phyloP scores from a whole-genome alignment of 257 asterid genomes.

The Fraxinus anomala region DNA sequence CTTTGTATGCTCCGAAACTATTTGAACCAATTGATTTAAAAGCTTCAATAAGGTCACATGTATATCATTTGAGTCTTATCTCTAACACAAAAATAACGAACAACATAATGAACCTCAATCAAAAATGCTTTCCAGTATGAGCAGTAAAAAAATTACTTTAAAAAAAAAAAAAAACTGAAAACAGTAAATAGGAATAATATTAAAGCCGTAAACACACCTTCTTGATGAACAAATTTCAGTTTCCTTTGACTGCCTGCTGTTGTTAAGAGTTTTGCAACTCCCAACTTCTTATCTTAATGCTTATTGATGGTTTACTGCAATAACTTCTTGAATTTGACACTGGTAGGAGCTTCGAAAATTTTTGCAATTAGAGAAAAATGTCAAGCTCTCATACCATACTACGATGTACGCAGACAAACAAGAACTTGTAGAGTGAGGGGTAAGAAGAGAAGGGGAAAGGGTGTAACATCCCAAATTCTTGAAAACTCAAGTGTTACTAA shows the following conservation, averaged over 20 bases:
- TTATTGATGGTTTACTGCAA: not conserved
- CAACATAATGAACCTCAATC: too few relatives aligned
- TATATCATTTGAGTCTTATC: not conserved
- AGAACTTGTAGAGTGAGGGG: not conserved
- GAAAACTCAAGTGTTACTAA: too few relatives aligned
- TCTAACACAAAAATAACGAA: not conserved
- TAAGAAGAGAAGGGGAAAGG: not conserved
- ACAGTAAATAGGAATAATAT: not conserved
- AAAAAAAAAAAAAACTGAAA: too few relatives aligned
- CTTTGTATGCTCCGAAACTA: not conserved
- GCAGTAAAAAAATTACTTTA: not conserved
- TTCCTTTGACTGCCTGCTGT: not conserved
- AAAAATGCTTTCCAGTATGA: not conserved
- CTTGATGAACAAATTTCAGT: not conserved
- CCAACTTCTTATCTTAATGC: not conserved
- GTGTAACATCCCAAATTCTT: too few relatives aligned
- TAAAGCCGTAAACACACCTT: not conserved
- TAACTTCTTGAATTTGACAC: too few relatives aligned
- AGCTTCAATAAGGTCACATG: not conserved
- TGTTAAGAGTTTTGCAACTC: not conserved
- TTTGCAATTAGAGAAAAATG: too few relatives aligned
- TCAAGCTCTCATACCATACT: not conserved
- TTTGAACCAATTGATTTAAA: not conserved
- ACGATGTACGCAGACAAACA: not conserved
- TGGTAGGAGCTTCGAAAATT: not conserved